phyloP scores from a whole-genome alignment of 140 eudicot genomes.

The Ambrosia hybrid region DNA sequence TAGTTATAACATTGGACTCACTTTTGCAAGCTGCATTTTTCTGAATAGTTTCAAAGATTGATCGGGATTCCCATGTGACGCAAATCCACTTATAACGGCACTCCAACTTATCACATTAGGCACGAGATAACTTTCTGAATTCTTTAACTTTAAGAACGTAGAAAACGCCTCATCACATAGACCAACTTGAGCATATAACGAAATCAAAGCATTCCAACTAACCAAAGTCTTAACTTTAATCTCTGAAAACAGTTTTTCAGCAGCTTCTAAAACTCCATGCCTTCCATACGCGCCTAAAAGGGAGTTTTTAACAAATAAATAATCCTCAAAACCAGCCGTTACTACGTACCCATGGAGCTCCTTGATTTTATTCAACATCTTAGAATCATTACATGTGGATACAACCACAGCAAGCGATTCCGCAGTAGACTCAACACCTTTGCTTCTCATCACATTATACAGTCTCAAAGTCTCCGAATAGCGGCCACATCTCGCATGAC shows the following conservation, averaged over 20 bases:
- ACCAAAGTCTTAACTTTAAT: slow-evolving; percentile 45
- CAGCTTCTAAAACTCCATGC: slow-evolving; percentile 41
- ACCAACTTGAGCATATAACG: slow-evolving; percentile 65
- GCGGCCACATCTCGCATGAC: slow-evolving; percentile 60
- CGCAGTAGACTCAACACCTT: slow-evolving; percentile 38
- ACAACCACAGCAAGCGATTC: slow-evolving; percentile 72
- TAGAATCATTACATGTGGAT: slow-evolving; percentile 48
- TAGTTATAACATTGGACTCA: slow-evolving; percentile 51
- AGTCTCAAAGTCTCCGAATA: slow-evolving; percentile 42
- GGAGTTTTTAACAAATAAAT: slow-evolving; percentile 52
- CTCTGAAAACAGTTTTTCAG: slow-evolving; percentile 49
- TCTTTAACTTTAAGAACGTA: slow-evolving; percentile 42
- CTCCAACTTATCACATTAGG: slow-evolving; percentile 79
- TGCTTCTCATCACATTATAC: slow-evolving; percentile 53
- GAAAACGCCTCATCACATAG: slow-evolving; percentile 64
- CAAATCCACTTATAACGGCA: slow-evolving; percentile 62
- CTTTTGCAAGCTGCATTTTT: slow-evolving; percentile 53
- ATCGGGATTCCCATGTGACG: slow-evolving; percentile 41
- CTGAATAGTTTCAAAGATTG: slow-evolving; percentile 63
- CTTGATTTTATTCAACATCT: slow-evolving; percentile 35
- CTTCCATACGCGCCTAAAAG: slow-evolving; percentile 68
- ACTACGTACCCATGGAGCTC: slow-evolving; percentile 54
- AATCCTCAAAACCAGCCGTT: slow-evolving; percentile 57
- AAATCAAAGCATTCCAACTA: slow-evolving; percentile 76
- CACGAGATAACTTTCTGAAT: slow-evolving; percentile 19